Conservation (phyloP, 495 filamentous ascomycete genomes). For the Jackrogersella multiformis region DNA sequence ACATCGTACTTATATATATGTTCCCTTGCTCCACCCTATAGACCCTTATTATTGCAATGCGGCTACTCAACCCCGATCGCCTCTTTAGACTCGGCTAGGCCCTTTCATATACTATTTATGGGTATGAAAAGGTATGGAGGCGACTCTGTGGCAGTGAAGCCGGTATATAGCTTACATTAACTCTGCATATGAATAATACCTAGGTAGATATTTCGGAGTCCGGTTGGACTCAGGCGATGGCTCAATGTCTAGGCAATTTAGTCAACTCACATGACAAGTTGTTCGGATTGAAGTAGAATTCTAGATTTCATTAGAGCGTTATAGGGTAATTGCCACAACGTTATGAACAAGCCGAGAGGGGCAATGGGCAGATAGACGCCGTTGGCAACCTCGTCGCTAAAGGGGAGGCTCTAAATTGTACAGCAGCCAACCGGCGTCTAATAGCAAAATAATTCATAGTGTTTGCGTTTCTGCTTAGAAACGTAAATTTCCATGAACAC, state of each 20-base stretch:
- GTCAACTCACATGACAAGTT: neutral
- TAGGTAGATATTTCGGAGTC: neutral
- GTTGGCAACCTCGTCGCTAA: neutral
- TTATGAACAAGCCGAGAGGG: conserved; percentile 5
- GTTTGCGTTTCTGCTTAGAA: too few relatives aligned
- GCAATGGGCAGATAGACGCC: neutral
- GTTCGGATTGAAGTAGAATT: conserved; percentile 7
- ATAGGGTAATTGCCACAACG: conserved; percentile 5
- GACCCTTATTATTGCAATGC: conserved; percentile 28
- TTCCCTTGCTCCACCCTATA: conserved; percentile 8
- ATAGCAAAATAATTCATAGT: too few relatives aligned
- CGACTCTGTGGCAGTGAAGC: conserved; percentile 2
- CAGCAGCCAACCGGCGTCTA: neutral
- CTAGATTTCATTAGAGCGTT: neutral
- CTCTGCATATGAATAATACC: neutral
- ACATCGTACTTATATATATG: neutral
- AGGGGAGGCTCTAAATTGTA: neutral
- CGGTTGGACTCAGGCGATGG: conserved; percentile 24
- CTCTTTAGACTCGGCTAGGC: conserved; percentile 34
- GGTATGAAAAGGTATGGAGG: neutral
- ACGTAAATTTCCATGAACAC: neutral
- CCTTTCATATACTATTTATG: neutral
- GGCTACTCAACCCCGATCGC: conserved; percentile 23
- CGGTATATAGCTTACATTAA: conserved; percentile 13
- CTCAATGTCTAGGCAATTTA: conserved; percentile 35